phyloP scores from a whole-genome alignment of 2,329 filamentous ascomycete species.

The Amesomyces nigricolor region DNA sequence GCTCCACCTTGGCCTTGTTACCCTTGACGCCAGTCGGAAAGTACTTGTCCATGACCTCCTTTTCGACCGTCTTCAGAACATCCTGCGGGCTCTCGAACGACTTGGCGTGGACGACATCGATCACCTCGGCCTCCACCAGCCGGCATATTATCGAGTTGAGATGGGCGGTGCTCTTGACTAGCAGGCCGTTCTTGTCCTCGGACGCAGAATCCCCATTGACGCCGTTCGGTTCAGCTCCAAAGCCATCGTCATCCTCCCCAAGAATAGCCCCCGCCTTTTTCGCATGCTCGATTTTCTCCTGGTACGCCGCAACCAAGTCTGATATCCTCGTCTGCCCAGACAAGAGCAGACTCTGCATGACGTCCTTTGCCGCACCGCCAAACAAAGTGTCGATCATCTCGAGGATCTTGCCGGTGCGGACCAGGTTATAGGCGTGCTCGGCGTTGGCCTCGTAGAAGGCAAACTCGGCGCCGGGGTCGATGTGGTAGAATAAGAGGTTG shows the following conservation, averaged over 20 bases:
- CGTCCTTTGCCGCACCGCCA: slow-evolving; percentile 65
- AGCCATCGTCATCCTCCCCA: slow-evolving; percentile 25
- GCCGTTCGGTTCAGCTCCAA: slow-evolving; percentile 29
- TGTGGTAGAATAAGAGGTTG: slow-evolving; percentile 72
- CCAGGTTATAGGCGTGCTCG: slow-evolving; percentile 71
- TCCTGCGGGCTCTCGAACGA: slow-evolving; percentile 59
- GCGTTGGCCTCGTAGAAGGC: slow-evolving; percentile 83
- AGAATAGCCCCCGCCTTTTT: slow-evolving; percentile 16
- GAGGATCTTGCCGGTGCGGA: slow-evolving; percentile 76
- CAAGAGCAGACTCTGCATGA: slow-evolving; percentile 69
- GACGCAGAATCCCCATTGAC: slow-evolving; percentile 32
- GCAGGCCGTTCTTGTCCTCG: slow-evolving; percentile 32
- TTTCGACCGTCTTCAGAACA: slow-evolving; percentile 55
- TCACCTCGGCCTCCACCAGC: slow-evolving; percentile 58
- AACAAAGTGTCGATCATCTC: slow-evolving; percentile 68
- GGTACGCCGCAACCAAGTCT: slow-evolving; percentile 62
- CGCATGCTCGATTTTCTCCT: slow-evolving; percentile 30
- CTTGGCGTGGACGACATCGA: slow-evolving; percentile 56
- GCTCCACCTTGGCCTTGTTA: slow-evolving; percentile 60
- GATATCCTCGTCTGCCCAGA: slow-evolving; percentile 71
- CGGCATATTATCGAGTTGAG: slow-evolving; percentile 47
- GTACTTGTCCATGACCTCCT: slow-evolving; percentile 51
- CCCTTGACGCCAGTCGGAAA: slow-evolving; percentile 52
- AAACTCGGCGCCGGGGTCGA: slow-evolving; percentile 53
- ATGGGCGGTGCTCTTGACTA: slow-evolving; percentile 42